phyloP scores from a whole-genome alignment of 495 filamentous ascomycete species.

The Podospora fimiseda region DNA sequence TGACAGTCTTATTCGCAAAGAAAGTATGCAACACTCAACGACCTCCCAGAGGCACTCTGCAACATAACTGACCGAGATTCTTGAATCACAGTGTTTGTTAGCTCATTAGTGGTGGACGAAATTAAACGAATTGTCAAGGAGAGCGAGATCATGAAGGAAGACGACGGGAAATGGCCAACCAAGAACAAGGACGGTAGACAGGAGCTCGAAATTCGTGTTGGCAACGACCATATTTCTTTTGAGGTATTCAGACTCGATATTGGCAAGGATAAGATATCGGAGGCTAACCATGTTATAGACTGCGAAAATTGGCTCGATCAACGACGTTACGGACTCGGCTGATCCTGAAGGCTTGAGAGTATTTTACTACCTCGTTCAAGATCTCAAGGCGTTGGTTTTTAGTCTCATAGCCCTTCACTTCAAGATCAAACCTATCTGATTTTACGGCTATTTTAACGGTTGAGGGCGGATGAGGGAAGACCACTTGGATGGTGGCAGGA shows the following conservation, averaged over 20 bases:
- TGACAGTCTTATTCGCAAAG: constrained; percentile 97
- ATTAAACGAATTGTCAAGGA: constrained; percentile 96
- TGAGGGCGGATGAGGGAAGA: too few species aligned
- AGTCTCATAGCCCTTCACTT: constrained; percentile 95
- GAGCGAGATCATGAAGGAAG: constrained; percentile 99
- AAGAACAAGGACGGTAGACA: constrained; percentile 99
- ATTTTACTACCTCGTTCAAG: constrained; percentile 99
- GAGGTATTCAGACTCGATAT: constrained; percentile 52
- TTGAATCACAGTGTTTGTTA: constrained; percentile 76
- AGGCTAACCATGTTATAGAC: constrained; percentile 55
- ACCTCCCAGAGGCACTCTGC: neutral
- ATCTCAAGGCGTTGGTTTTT: constrained; percentile 94
- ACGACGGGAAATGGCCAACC: constrained; percentile 97
- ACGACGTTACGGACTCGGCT: constrained; percentile 91
- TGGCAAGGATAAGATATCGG: neutral
- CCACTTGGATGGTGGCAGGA: too few species aligned
- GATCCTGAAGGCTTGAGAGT: constrained; percentile 96
- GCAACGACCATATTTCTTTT: constrained; percentile 96
- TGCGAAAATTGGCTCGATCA: constrained; percentile 94
- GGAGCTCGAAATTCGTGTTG: constrained; percentile 90
- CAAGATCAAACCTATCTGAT: constrained; percentile 89
- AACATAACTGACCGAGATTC: neutral
- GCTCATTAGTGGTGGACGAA: constrained; percentile 83
- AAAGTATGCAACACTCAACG: constrained; percentile 58
- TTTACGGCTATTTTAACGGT: neutral